Evolutionary conservation across 129 eudicot genomes (phyloP), one percentile per base, ranked within the genome.

Genomic region (Pseudognaphalium luteoalbum): DNA sequence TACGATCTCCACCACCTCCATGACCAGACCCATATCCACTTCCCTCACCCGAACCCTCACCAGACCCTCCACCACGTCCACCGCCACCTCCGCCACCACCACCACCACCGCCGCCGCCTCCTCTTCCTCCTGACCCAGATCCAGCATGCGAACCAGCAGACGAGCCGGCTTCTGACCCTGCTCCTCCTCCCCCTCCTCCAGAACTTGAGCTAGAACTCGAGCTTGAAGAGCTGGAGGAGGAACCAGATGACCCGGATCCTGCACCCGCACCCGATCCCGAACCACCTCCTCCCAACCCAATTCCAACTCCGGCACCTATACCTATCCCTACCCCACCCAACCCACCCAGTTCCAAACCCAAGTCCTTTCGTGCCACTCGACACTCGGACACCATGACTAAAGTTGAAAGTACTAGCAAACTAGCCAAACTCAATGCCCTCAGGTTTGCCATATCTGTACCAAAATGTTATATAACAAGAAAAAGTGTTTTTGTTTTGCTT

Each of bases 251-350:
- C 2, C 85, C 70, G 0, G 79, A 75, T 15, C 80, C 83, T 1
- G 83, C 72, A 20, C 74, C 62, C 20, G 72, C 52, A 0, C 97
- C 97, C 0, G 86, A 75, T 39, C 95, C 96, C 28, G 86, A 68
- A 17, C 97, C 97, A 21, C 89, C 59, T 29, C 91, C 92, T 6
- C 96, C 92, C 6, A 89, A 41, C 3, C 95, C 95, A 71, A 89
- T 39, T 3, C 95, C 95, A 0, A 87, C 33, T 39, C 96, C 92
- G 0, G 80, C 58, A n/a, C 95, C 96, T 30, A 86, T 17, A 12
- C 96, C 89, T 47, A 81, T 60, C 42, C 96, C 97, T 21, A 82
- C 3, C 29, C 89, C 91, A 30, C 95, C 95, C 22, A 91, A 77
- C 66, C 79, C 80, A 75, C 95, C 95, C 22, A 91, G 75, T 65